Base-by-base conservation (phyloP, 495 filamentous ascomycete genomes). In the Chlorociboria aeruginascens region DNA sequence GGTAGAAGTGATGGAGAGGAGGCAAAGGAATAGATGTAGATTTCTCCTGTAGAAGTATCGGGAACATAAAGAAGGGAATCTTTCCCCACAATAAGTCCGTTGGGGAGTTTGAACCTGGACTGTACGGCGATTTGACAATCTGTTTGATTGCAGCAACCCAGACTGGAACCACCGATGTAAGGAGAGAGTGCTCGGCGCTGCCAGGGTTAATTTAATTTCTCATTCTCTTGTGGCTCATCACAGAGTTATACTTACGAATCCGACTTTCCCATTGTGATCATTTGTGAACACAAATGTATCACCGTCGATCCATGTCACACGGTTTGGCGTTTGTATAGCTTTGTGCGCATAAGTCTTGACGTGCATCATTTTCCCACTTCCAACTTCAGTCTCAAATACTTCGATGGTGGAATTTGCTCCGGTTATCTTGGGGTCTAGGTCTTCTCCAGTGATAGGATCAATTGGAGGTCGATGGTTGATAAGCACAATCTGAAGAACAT, bases 331-430 rank as follows among this genome's bases (percentile, higher is more conserved):
- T 38, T 60, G 40, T 32, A 68, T 61, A 6, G 57, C 47, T 8
- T 59, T 50, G 34, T 61, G 46, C 6, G 46, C 29, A 12, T 62
- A 53, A 4, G 66, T 68, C 32, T 53, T 59, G 0, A 68, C 53
- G 42, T 68, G 53, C 16, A 46, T 35, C 37, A 68, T 56, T 0
- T 33, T 54, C 0, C 42, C 43, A 28, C 53, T 43, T 0, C 42
- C 34, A 2, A 30, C 36, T 31, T 51, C 40, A 11, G 60, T 50
- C 32, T 56, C 49, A 44, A 57, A 69, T 38, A 65, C 44, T 41
- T 69, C 64, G 30, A 69, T 53, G 1, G 66, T 69, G 10, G 66
- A 64, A 44, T 69, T 69, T 25, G 60, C 63, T 16, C 66, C 66
- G 6, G 61, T 39, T 10, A 11, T 31, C 8, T 30, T 47, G 7